Base-by-base conservation (phyloP, 306 rosid species). In the Morella rubra region DNA sequence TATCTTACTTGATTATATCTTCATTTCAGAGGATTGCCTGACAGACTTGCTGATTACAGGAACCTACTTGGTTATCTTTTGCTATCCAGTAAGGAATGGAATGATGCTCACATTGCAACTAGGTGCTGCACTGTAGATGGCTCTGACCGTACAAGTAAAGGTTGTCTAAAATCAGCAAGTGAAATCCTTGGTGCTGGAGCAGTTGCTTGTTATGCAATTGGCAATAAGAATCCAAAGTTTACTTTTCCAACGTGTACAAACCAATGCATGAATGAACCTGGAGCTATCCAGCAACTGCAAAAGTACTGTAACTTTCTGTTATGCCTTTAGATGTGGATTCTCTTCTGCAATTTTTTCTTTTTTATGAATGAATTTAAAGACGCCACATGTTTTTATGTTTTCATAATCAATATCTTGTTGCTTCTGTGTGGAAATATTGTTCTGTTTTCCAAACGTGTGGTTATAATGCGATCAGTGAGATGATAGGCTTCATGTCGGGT, bases 141-240 rank as follows among this genome's bases (percentile, higher is more conserved):
- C 77, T 80, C 78, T 80, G 83, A 82, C 77, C 80, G 58, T 73
- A 85, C 79, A 68, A 77, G 81, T 53, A 47, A 81, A 74, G 89
- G 69, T 20, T 91, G 91, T 80, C 82, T 91, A 52, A 94, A 89
- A 83, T 83, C 89, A 77, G 84, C 90, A 10, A 71, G 79, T 73
- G 95, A 91, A 84, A 83, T 94, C 73, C 83, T 80, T 52, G 97
- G 96, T 65, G 98, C 95, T 73, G 97, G 90, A 84, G 90, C 90
- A 78, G 89, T 92, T 69, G 89, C 98, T 73, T 94, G 98, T 83
- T 86, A 90, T 81, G 79, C 93, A 50, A 73, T 84, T 60, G 88
- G 90, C 81, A 81, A 72, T 71, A 79, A 79, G 79, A 82, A 71
- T 80, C 89, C 90, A 4, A 89, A 81, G 88, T 86, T 84, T 72